Conservation (phyloP, 2,329 filamentous ascomycete genomes). For the Colletotrichum sp. region DNA sequence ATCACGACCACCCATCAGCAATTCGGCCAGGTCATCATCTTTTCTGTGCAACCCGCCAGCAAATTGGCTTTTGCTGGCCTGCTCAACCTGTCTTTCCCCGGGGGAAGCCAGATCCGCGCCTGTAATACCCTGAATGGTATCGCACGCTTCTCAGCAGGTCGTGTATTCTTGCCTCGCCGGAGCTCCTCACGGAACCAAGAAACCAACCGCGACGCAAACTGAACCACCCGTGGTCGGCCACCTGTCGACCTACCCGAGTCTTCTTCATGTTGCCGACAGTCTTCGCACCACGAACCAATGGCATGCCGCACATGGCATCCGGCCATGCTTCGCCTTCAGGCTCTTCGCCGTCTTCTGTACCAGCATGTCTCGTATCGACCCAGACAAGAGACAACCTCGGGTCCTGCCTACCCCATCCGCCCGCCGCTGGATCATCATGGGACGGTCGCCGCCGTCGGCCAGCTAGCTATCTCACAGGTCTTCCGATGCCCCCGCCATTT, state of each 20-base stretch:
- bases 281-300: background rate
- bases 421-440: background rate
- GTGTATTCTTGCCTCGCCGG: slow-evolving; percentile 9
- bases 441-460: background rate
- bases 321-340: background rate
- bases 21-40: background rate
- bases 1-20: background rate
- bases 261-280: background rate
- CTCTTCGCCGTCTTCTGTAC: background rate
- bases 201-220: background rate
- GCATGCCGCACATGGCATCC: background rate
- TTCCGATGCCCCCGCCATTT: background rate
- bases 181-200: background rate
- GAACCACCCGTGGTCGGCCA: background rate
- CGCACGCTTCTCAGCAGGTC: background rate
- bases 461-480: slow-evolving; percentile 5
- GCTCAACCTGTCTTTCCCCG: background rate
- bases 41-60: background rate
- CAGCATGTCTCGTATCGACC: slow-evolving; percentile 7
- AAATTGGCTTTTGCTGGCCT: background rate
- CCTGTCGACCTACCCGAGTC: background rate
- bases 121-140: slow-evolving; percentile 1
- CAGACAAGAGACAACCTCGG: background rate
- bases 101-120: background rate
- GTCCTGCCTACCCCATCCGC: background rate